Evolutionary conservation across 805 yeast species (phyloP).

Genomic region (Sugiyamaella smithiae): DNA sequence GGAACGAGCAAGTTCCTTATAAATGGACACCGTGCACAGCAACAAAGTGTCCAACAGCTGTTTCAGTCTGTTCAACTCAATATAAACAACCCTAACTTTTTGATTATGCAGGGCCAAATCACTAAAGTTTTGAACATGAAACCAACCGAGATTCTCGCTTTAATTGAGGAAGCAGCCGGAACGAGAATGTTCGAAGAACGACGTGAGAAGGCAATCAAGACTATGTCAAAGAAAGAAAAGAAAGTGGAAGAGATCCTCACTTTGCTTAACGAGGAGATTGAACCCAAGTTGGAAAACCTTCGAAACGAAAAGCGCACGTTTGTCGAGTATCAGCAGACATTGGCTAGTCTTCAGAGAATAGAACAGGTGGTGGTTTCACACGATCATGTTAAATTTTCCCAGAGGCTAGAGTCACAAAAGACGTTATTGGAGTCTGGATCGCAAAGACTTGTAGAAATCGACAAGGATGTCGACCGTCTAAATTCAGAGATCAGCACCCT

Average conservation of each 20-base stretch:
- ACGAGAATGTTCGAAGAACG: constrained; percentile 94
- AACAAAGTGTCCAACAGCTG: constrained; percentile 81
- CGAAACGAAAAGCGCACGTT: constrained; percentile 78
- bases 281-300: constrained; percentile 81
- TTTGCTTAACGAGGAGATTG: constrained; percentile 79
- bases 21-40: constrained; percentile 96
- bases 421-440: constrained; percentile 17
- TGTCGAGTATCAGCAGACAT: constrained; percentile 82
- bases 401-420: constrained; percentile 43
- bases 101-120: constrained; percentile 98
- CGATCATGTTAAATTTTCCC: constrained; percentile 52
- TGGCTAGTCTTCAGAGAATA: constrained; percentile 72
- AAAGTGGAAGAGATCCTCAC: constrained; percentile 75
- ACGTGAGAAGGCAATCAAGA: constrained; percentile 84
- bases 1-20: constrained; percentile 89
- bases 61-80: constrained; percentile 95
- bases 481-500: constrained; percentile 55
- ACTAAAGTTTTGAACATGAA: constrained; percentile 97
- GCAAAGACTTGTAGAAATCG: constrained; percentile 39
- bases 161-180: constrained; percentile 98
- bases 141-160: constrained; percentile 80
- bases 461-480: constrained; percentile 45
- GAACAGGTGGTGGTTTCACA: constrained; percentile 74
- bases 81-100: constrained; percentile 93
- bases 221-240: constrained; percentile 87